Conservation (phyloP, 2,329 filamentous ascomycete genomes). For the Hypomyces rosellus region DNA sequence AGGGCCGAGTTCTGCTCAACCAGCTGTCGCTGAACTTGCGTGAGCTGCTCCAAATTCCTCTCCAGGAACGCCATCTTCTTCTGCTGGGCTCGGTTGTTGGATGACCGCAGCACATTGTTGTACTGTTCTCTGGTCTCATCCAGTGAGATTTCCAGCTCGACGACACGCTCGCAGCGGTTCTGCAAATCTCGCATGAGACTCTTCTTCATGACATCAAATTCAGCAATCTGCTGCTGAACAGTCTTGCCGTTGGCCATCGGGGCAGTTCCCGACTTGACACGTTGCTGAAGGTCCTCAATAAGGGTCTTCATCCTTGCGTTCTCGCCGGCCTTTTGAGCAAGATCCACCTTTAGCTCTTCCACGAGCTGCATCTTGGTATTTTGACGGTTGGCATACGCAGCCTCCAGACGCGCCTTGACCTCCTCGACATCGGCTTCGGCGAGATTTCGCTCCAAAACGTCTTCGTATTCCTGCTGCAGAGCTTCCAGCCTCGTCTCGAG, state of each 20-base stretch:
- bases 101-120: conserved; percentile 93
- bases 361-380: conserved; percentile 67
- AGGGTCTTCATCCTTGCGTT: conserved; percentile 73
- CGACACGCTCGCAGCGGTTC: conserved; percentile 95
- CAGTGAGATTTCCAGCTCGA: conserved; percentile 94
- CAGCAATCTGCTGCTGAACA: conserved; percentile 93
- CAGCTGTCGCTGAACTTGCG: conserved; percentile 92
- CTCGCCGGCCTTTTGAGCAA: conserved; percentile 72
- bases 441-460: conserved; percentile 72
- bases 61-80: conserved; percentile 99
- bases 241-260: conserved; percentile 79
- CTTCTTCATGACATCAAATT: conserved; percentile 99
- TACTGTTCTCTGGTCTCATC: conserved; percentile 98
- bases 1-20: conserved; percentile 95
- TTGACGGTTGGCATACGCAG: conserved; percentile 69
- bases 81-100: conserved; percentile 96
- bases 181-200: conserved; percentile 97
- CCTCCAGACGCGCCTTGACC: conserved; percentile 71
- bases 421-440: conserved; percentile 74
- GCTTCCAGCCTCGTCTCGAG: conserved; percentile 69
- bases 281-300: conserved; percentile 72
- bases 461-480: conserved; percentile 78
- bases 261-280: conserved; percentile 56
- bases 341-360: conserved; percentile 69
- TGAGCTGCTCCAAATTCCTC: conserved; percentile 95